Conservation (phyloP, 768 basidiomycete species). For the Leucosporidium scottii region DNA sequence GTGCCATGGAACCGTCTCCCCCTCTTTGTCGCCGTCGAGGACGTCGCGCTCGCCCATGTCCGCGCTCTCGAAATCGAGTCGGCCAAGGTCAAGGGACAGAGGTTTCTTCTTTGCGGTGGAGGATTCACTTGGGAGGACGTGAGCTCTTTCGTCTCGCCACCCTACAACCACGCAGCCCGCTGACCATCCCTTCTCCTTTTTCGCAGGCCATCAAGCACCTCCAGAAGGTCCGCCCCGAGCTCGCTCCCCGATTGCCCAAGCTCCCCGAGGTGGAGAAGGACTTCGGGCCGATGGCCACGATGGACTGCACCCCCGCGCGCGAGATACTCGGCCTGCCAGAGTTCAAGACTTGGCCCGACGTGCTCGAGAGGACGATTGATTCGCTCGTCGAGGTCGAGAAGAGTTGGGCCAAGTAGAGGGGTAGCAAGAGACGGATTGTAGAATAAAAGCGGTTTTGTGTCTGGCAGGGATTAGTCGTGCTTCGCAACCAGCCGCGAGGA, state of each 20-base stretch:
- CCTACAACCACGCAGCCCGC: not conserved
- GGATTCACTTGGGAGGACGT: conserved; percentile 36
- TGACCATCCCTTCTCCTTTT: not conserved
- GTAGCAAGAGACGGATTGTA: too few relatives aligned
- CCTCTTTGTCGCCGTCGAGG: conserved; percentile 28
- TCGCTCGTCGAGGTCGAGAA: conserved; percentile 32
- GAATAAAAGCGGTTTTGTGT: too few relatives aligned
- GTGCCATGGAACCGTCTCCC: conserved; percentile 32
- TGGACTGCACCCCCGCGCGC: conserved; percentile 28
- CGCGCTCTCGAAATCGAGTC: conserved; percentile 19
- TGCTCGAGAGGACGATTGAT: conserved; percentile 29
- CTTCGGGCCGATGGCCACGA: conserved; percentile 9
- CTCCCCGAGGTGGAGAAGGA: conserved; percentile 13
- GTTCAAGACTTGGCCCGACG: conserved; percentile 28
- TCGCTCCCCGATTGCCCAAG: conserved; percentile 26
- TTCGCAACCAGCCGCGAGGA: too few relatives aligned
- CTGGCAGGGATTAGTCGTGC: too few relatives aligned
- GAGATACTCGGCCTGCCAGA: conserved; percentile 20
- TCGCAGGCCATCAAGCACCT: conserved; percentile 28
- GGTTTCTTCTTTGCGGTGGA: conserved; percentile 33
- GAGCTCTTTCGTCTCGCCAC: not conserved
- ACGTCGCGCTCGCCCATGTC: conserved; percentile 33
- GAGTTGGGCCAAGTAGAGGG: conserved; percentile 3
- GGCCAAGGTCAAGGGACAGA: conserved; percentile 15
- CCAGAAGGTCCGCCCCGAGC: conserved; percentile 3